A percentile compares a stretch with the other conserved stretches of the same genome.
These are phyloP conservation scores for Umbilicus rupestris DNA, from an alignment of 164 flowering plant species.

Conservation along the genomic window DNA sequence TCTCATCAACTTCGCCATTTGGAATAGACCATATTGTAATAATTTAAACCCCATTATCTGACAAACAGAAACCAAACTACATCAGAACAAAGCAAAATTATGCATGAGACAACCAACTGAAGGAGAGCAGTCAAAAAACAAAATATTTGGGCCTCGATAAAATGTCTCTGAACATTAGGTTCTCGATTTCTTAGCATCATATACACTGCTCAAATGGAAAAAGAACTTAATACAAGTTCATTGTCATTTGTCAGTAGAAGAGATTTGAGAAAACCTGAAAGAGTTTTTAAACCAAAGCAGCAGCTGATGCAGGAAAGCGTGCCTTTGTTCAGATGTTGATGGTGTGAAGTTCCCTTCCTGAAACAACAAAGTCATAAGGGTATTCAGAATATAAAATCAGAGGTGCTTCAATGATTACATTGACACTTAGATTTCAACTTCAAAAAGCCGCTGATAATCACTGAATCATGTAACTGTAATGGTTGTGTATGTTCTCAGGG, in stretches of 20 bases:
- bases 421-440: neutral
- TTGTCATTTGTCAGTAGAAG: neutral
- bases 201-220: neutral
- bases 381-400: neutral
- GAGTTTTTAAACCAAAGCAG: constrained; percentile 92
- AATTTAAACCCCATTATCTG: no score
- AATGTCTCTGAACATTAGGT: no score
- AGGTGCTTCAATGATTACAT: neutral
- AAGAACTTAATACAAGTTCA: neutral
- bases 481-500: no score
- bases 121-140: no score
- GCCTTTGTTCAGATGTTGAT: constrained; percentile 60
- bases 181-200: neutral
- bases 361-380: constrained; percentile 17
- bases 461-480: neutral
- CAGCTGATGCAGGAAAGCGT: constrained; percentile 87
- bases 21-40: no score
- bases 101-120: neutral
- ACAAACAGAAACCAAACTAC: neutral
- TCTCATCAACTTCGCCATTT: no score
- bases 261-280: constrained; percentile 52
- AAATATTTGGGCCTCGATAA: no score
- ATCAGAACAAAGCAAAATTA: neutral
- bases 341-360: constrained; percentile 89
- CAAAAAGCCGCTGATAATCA: neutral